Percentiles rank a stretch among this genome's conserved stretches.
Evolutionary conservation across 2,329 filamentous ascomycete genomes (phyloP).

Genomic region (Diaporthe citri): DNA sequence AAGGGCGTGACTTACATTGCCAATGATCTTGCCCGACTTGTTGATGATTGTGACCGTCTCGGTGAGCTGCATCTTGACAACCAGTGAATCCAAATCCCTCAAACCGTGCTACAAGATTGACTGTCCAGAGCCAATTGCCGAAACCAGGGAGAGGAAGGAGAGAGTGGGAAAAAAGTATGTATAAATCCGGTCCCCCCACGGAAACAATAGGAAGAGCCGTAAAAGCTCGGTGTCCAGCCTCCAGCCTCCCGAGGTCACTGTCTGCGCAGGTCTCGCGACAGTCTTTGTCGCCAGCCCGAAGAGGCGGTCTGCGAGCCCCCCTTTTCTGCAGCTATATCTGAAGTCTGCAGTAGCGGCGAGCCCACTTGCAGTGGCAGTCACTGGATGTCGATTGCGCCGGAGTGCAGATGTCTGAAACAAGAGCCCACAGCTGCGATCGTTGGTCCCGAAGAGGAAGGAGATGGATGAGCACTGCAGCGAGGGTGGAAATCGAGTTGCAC

Average conservation of each 20-base stretch:
- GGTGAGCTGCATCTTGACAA: slow-evolving; percentile 56
- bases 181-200: slow-evolving; percentile 8
- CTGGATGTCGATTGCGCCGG: background rate
- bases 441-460: background rate
- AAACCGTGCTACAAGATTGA: background rate
- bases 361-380: slow-evolving; percentile 1
- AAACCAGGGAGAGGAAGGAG: background rate
- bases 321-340: background rate
- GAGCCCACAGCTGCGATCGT: slow-evolving; percentile 1
- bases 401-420: slow-evolving; percentile 20
- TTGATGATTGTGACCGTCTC: slow-evolving; percentile 93
- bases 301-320: slow-evolving; percentile 33
- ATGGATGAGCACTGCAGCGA: background rate
- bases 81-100: slow-evolving; percentile 15
- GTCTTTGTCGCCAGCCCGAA: background rate
- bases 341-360: slow-evolving; percentile 7
- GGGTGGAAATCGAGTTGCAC: background rate
- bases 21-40: slow-evolving; percentile 90
- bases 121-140: slow-evolving; percentile 10
- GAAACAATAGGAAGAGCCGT: background rate
- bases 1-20: slow-evolving; percentile 74
- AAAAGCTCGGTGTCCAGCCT: background rate
- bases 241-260: slow-evolving; percentile 22
- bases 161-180: background rate
- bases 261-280: background rate